Base-by-base conservation (phyloP, 306 rosid species). In the Prunus fruticosa region DNA sequence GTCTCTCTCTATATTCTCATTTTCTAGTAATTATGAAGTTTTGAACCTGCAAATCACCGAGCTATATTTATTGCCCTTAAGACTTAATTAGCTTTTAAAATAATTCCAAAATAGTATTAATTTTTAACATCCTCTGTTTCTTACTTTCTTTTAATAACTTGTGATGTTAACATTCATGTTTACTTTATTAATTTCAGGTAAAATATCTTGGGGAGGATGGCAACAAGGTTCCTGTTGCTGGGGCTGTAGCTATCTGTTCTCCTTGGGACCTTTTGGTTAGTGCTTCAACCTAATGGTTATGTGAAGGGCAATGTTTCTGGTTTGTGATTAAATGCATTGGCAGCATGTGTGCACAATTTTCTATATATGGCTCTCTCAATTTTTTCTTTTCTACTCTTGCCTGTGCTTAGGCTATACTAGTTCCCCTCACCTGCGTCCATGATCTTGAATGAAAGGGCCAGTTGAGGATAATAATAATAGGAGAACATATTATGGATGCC, bases 261-360 rank as follows among this genome's bases (percentile, higher is more conserved):
- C 99, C 99, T 41, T 95, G 97, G 97, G 99, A 95, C 82, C 99
- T 95, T 79, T 79, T 95, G 99, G 99, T 95, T 69, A 86, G 97
- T 86, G 65, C 57, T 67, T 72, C 75, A 64, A 45, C 72, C 84
- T 77, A 52, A 20, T 68, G 22, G 20, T 30, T 8, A 28, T 51
- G 22, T 68, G 61, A 43, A 25, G 25, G 16, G 28, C 12, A 57
- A 15, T 56, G 25, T 38, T 72, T 57, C 19, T 66, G 22, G 30
- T 20, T 53, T 12, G 53, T 32, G 18, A 32, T n/a, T 63, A 63
- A 63, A 28, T 63, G 67, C 23, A 63, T 16, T 63, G 20, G 67
- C 43, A 20, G 32, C 14, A 16, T 67, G 38, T 46, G n/a, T 47
- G 6, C 45, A 16, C 60, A 69, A 52, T 3, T 69, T 69, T 69